These are phyloP conservation scores for Stylosanthes scabra DNA, from an alignment of 331 rosid species.

Conservation along the genomic window DNA sequence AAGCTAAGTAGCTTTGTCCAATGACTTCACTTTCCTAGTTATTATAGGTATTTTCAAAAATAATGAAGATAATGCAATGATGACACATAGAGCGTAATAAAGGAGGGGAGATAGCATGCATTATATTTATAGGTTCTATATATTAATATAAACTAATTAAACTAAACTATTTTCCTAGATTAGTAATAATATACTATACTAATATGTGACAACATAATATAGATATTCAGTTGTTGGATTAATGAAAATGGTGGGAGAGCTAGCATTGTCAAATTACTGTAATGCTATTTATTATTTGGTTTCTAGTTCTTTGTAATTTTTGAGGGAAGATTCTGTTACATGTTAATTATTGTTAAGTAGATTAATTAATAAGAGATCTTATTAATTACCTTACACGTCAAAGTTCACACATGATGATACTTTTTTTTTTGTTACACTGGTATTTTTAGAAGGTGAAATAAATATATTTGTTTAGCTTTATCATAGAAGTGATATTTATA, in stretches of 20 bases:
- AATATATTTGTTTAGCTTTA: too few species aligned
- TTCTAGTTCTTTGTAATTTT: constrained; percentile 15
- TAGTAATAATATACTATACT: too few species aligned
- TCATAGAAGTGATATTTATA: too few species aligned
- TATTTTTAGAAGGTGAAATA: too few species aligned
- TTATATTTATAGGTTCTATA: constrained; percentile 15
- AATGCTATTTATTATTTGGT: constrained; percentile 10
- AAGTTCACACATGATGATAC: too few species aligned
- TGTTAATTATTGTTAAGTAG: too few species aligned
- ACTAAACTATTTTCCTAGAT: constrained; percentile 11
- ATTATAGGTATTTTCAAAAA: constrained; percentile 3
- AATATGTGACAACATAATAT: background rate
- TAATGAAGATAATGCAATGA: constrained; percentile 24
- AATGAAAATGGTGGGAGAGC: constrained; percentile 11
- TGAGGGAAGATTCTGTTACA: constrained; percentile 4
- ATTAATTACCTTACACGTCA: too few species aligned
- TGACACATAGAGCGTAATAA: constrained; percentile 26
- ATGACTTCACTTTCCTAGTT: background rate
- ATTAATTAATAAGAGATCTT: too few species aligned
- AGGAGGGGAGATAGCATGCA: constrained; percentile 11
- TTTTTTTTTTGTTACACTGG: too few species aligned
- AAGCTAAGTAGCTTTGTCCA: background rate
- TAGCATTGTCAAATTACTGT: constrained; percentile 16
- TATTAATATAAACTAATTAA: background rate
- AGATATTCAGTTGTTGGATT: background rate